Conservation (phyloP, 257 asterid species). For the Apocynum venetum region DNA sequence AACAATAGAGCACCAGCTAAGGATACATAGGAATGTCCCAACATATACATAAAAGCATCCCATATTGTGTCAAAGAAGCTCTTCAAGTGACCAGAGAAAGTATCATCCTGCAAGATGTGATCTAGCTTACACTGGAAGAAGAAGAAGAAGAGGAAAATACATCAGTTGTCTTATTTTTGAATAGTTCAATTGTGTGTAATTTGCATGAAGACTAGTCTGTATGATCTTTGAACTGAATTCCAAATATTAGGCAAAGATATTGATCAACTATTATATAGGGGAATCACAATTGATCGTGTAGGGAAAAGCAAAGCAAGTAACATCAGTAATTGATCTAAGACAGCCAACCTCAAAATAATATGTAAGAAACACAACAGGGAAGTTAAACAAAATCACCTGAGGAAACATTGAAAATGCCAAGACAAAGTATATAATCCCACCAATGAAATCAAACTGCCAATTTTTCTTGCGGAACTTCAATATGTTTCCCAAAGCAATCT, state of each 20-base stretch:
- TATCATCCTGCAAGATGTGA: conserved; percentile 78
- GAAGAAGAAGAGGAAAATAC: conserved; percentile 10
- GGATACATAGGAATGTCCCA: conserved; percentile 75
- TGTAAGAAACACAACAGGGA: conserved; percentile 8
- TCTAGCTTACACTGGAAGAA: conserved; percentile 81
- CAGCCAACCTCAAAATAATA: not conserved
- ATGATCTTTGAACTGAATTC: not conserved
- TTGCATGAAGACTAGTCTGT: not conserved
- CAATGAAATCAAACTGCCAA: conserved; percentile 97
- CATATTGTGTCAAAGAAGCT: conserved; percentile 85
- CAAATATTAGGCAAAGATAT: not conserved
- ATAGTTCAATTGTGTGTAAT: not conserved
- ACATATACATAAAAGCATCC: conserved; percentile 72
- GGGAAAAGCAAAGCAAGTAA: not conserved
- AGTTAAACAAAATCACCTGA: conserved; percentile 47
- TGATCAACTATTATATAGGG: too few species aligned
- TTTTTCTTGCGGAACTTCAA: conserved; percentile 97
- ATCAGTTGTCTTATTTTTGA: conserved; percentile 18
- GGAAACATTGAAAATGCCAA: conserved; percentile 96
- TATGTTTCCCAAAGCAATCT: conserved; percentile 98
- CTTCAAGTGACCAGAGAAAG: conserved; percentile 74
- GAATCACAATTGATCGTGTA: not conserved
- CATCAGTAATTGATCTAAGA: not conserved
- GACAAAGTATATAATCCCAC: conserved; percentile 84
- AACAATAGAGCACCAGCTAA: conserved; percentile 69